Evolutionary conservation across 1,284 basidiomycete species (phyloP).

Genomic region (Rhizoctonia solani): DNA sequence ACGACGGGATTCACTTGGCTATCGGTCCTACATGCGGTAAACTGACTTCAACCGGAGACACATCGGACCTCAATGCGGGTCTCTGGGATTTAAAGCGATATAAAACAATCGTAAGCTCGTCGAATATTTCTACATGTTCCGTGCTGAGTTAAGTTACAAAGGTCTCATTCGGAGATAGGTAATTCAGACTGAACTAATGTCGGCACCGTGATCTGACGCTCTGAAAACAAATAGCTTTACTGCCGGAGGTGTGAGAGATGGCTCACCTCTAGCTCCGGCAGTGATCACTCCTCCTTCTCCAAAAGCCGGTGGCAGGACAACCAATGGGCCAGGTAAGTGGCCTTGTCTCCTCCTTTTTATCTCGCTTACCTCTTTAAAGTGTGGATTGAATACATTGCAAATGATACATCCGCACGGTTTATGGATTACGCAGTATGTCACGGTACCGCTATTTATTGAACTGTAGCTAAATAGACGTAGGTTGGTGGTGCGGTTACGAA

Average conservation of each 20-base stretch:
- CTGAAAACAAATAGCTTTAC: constrained; percentile 47
- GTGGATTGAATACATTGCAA: constrained; percentile 50
- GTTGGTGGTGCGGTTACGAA: constrained; percentile 48
- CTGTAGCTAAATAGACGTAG: constrained; percentile 39
- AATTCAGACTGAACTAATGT: neutral
- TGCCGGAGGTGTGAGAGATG: constrained; percentile 45
- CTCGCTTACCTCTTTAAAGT: constrained; percentile 34
- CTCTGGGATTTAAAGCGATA: constrained; percentile 45
- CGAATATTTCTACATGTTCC: constrained; percentile 44
- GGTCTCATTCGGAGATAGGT: constrained; percentile 10
- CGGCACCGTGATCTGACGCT: neutral
- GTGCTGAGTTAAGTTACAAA: constrained; percentile 51
- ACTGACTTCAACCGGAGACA: constrained; percentile 35
- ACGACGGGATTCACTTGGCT: constrained; percentile 37
- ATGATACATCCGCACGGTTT: constrained; percentile 46
- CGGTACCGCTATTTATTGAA: constrained; percentile 13
- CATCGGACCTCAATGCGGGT: constrained; percentile 54
- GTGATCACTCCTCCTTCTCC: constrained; percentile 45
- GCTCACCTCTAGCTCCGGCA: constrained; percentile 44
- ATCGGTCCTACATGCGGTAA: constrained; percentile 34
- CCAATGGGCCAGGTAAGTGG: constrained; percentile 46
- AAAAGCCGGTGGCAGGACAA: constrained; percentile 46
- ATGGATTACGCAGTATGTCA: constrained; percentile 53
- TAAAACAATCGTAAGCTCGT: constrained; percentile 49
- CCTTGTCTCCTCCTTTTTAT: neutral